These are phyloP conservation scores for Triadica sebifera DNA, from an alignment of 345 rosid species.

Conservation along the genomic window DNA sequence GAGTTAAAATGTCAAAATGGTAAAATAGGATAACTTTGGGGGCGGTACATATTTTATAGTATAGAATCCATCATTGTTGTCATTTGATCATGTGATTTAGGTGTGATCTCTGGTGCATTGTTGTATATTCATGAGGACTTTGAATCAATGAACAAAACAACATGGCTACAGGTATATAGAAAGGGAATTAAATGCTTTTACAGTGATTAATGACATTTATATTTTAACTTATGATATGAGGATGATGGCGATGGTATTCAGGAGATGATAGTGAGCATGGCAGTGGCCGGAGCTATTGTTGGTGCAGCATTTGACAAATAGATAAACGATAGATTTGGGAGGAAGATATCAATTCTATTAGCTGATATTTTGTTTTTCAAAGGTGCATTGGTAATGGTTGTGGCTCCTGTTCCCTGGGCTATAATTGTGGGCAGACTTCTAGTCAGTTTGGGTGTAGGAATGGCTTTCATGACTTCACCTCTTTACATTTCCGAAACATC, in stretches of 20 bases:
- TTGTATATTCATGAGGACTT: conserved; percentile 79
- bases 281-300: conserved; percentile 79
- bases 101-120: conserved; percentile 88
- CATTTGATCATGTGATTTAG: conserved; percentile 26
- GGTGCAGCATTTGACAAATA: conserved; percentile 86
- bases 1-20: too few relatives aligned
- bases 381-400: conserved; percentile 68
- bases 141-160: conserved; percentile 51
- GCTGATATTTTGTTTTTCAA: conserved; percentile 69
- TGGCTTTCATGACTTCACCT: too few relatives aligned
- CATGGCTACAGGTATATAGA: conserved; percentile 62
- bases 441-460: conserved; percentile 89
- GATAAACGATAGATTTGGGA: conserved; percentile 65
- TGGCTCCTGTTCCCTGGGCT: conserved; percentile 76
- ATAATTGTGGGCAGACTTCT: conserved; percentile 68
- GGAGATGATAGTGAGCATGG: conserved; percentile 57
- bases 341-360: conserved; percentile 53
- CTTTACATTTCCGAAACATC: too few relatives aligned
- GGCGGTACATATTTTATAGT: neutral
- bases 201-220: too few relatives aligned
- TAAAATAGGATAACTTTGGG: too few relatives aligned
- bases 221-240: too few relatives aligned
- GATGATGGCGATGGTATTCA: too few relatives aligned
- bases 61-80: neutral
- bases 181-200: neutral